A percentile compares a stretch with the other conserved stretches of the same genome.
phyloP scores from a whole-genome alignment of 1,284 basidiomycete genomes.

The Phenoliferia sp. region DNA sequence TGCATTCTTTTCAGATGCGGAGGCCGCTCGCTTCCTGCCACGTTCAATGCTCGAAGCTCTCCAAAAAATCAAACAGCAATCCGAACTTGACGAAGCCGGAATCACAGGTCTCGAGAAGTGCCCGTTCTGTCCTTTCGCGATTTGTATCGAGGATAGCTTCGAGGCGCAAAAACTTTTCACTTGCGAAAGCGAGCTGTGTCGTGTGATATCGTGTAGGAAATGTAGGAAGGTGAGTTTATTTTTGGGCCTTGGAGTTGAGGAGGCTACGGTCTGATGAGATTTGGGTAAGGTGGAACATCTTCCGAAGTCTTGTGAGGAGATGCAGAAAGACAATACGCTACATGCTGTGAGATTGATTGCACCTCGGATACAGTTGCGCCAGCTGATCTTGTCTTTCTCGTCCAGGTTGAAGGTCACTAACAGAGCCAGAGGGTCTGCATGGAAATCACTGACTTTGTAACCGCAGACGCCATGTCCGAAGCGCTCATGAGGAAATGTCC shows the following conservation, averaged over 20 bases:
- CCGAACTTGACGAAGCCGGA: slow-evolving; percentile 31
- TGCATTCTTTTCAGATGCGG: slow-evolving; percentile 20
- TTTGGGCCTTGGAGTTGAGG: neutral
- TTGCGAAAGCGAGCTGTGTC: neutral
- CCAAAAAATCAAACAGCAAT: slow-evolving; percentile 29
- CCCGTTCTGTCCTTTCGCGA: slow-evolving; percentile 15
- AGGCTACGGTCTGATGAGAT: neutral
- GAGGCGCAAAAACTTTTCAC: neutral
- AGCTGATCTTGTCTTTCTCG: neutral
- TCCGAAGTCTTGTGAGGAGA: neutral
- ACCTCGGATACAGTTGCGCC: neutral
- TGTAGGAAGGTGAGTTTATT: neutral
- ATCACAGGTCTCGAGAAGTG: slow-evolving; percentile 33
- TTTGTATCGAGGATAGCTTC: neutral
- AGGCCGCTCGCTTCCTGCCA: slow-evolving; percentile 22
- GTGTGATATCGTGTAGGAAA: neutral
- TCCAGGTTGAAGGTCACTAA: neutral
- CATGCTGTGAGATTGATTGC: neutral
- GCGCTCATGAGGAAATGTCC: neutral
- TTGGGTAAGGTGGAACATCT: neutral
- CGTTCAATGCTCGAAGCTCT: slow-evolving; percentile 20
- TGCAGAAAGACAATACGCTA: neutral
- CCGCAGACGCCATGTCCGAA: neutral
- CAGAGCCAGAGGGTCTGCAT: neutral
- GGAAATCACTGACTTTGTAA: neutral